Base-by-base conservation (phyloP, 1,284 basidiomycete species). In the Ustilago trichophora region DNA sequence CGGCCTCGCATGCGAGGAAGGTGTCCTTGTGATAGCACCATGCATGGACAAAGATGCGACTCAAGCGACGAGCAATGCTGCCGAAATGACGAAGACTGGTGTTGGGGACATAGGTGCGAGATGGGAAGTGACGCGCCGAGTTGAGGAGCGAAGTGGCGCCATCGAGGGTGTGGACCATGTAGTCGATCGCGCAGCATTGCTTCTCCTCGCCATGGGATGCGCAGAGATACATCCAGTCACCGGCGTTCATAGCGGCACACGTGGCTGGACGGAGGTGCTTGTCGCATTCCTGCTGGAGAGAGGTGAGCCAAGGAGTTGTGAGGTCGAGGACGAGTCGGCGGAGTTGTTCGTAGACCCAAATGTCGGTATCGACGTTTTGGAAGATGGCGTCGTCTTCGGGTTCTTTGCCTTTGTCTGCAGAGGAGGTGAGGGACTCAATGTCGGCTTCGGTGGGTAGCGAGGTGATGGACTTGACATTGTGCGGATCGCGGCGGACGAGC, bases 181-280 rank as follows among this genome's bases (percentile, higher is more conserved):
- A 98, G 84, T 97, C 94, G 53, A 97, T 95, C 1, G 94, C 95
- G 79, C 91, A 94, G 83, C 95, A 98, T 44, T 77, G 69, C 22
- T 73, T 74, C 26, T 77, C 76, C 24, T 80, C 78, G 24, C 73
- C 75, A 74, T 97, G 94, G 0, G 93, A 93, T 25, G 95, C 93
- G 77, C 95, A 98, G 3, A 98, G 85, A 83, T 95, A 98, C 36
- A 93, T 85, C 92, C 94, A 97, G 84, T 97, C 92, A 46, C 90
- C 91, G 13, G 94, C 93, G 81, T 95, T 95, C 94, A 98, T 97
- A 81, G 95, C 90, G 2, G 91, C 91, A 84, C 94, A 98, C 9
- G 90, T 87, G 45, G 53, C 35, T 0, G 66, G 66, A 1, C 64
- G 53, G 13, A 51, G 33, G 26, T 64, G 54, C 26, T 57, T 59